Evolutionary conservation across 345 rosid genomes (phyloP).

Genomic region (Excoecaria cochinchinensis): DNA sequence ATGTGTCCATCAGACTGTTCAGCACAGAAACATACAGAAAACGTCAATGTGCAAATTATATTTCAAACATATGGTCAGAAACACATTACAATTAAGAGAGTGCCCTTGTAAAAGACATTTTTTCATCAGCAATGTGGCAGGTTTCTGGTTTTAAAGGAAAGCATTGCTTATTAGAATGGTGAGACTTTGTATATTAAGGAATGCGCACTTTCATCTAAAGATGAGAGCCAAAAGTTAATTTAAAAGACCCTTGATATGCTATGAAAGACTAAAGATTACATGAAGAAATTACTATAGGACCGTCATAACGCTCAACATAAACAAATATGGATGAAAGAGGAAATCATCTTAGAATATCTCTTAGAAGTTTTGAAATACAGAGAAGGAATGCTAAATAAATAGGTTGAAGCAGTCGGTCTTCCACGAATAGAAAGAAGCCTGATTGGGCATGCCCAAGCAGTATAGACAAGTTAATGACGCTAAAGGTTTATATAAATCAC

Average conservation of each 20-base stretch:
- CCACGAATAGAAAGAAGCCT: background rate
- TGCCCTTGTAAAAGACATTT: conserved; percentile 1
- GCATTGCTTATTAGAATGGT: background rate
- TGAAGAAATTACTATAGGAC: background rate
- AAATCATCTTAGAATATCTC: background rate
- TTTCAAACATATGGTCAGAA: background rate
- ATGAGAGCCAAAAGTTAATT: background rate
- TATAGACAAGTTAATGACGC: background rate
- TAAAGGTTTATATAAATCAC: background rate
- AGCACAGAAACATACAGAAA: background rate
- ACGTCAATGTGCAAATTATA: background rate
- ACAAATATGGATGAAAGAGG: background rate
- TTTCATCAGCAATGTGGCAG: background rate
- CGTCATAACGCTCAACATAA: background rate
- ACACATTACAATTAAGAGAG: background rate
- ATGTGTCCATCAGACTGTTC: conserved; percentile 63
- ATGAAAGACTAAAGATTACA: background rate
- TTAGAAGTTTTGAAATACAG: background rate
- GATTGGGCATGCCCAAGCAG: background rate
- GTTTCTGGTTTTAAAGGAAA: conserved; percentile 7
- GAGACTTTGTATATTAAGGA: background rate
- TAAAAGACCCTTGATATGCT: too few relatives aligned
- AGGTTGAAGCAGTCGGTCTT: background rate
- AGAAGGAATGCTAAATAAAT: background rate
- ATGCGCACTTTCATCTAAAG: background rate